These are phyloP conservation scores for Cryptococcus sp. DNA, from an alignment of 1,284 basidiomycete genomes.

Conservation along the genomic window DNA sequence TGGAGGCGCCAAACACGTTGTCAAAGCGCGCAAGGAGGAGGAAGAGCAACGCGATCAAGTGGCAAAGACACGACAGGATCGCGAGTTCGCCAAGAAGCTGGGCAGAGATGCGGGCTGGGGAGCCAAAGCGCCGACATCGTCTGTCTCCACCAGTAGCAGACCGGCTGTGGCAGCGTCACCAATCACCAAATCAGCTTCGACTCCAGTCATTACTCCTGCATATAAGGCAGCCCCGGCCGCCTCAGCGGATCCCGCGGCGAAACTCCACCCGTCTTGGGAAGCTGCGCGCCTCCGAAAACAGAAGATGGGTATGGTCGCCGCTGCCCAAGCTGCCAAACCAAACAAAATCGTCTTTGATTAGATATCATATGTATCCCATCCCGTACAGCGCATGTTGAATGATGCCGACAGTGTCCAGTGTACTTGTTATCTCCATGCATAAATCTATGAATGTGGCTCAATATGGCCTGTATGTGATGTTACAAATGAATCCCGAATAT, in stretches of 20 bases:
- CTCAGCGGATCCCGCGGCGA: constrained; percentile 24
- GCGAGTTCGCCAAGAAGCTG: constrained; percentile 20
- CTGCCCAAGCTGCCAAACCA: constrained; percentile 49
- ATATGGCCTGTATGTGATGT: not conserved
- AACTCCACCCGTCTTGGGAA: constrained; percentile 88
- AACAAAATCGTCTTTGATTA: constrained; percentile 59
- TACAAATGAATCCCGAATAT: not conserved
- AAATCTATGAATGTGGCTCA: not conserved
- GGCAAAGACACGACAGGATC: constrained; percentile 7
- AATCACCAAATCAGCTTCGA: not conserved
- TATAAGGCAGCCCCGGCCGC: constrained; percentile 7
- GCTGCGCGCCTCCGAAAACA: constrained; percentile 79
- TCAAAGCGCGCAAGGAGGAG: constrained; percentile 58
- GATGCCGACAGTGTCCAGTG: too few species aligned
- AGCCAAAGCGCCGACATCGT: constrained; percentile 7
- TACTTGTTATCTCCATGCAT: too few species aligned
- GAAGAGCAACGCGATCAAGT: constrained; percentile 16
- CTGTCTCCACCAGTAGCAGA: constrained; percentile 1
- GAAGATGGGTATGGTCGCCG: constrained; percentile 45
- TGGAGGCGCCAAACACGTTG: constrained; percentile 84
- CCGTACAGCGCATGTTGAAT: not conserved
- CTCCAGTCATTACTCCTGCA: constrained; percentile 3
- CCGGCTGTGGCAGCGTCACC: constrained; percentile 10
- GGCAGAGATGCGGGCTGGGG: constrained; percentile 24
- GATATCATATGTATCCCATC: not conserved